phyloP scores from a whole-genome alignment of 2,329 filamentous ascomycete genomes.

The Decorospora gaudefroyi region DNA sequence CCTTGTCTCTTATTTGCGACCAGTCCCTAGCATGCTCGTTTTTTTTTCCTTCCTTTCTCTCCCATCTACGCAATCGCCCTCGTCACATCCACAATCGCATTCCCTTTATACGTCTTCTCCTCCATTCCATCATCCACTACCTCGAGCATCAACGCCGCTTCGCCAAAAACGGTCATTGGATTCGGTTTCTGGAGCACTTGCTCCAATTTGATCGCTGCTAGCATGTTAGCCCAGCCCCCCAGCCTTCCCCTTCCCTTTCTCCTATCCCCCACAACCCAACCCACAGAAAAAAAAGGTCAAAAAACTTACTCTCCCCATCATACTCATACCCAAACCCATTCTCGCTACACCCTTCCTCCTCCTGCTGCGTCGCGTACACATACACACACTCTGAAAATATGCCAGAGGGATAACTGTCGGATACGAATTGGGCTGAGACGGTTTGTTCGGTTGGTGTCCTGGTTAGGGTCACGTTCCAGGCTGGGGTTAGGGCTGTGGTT shows the following conservation, averaged over 20 bases:
- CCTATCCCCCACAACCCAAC: neutral
- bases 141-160: slow-evolving; percentile 4
- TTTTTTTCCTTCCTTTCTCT: too few relatives aligned
- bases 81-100: slow-evolving; percentile 12
- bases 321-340: slow-evolving; percentile 8
- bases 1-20: too few relatives aligned
- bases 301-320: slow-evolving; percentile 14
- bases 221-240: neutral
- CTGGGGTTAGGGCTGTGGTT: neutral
- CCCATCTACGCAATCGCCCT: too few relatives aligned
- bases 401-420: slow-evolving; percentile 7
- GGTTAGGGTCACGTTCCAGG: slow-evolving; percentile 1
- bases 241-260: too few relatives aligned
- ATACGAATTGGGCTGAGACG: slow-evolving; percentile 13
- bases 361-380: too few relatives aligned
- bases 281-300: neutral
- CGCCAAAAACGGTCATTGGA: slow-evolving; percentile 17
- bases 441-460: neutral
- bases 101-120: slow-evolving; percentile 4
- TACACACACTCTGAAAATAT: too few relatives aligned
- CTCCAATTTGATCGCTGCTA: slow-evolving; percentile 12
- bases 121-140: neutral
- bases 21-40: too few relatives aligned
- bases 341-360: too few relatives aligned
- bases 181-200: slow-evolving; percentile 14